Base-by-base conservation (phyloP, 2,329 filamentous ascomycete genomes). In the Didymella glomerata region DNA sequence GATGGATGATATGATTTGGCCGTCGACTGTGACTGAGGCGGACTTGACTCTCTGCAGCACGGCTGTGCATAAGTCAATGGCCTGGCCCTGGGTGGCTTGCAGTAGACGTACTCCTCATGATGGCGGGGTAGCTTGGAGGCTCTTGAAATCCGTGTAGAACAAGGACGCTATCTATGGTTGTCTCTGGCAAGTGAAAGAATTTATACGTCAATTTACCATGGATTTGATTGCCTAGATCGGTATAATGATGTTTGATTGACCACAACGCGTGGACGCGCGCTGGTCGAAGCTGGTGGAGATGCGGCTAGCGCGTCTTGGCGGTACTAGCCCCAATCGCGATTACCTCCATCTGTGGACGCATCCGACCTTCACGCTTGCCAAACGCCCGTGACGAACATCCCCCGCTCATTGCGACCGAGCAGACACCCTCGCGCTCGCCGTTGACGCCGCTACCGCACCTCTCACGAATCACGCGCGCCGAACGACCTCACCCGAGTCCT, bases 31-130 rank as follows among this genome's bases (percentile, higher is more conserved):
- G 69, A 99, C 95, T 8, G 94, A 97, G 61, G 94, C 94, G 42
- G 93, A 98, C 61, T 97, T 87, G 50, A 99, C 95, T 66, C 95
- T 87, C 79, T 99, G 95, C 52, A 98, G 82, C 60, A 99, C 91
- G 53, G 93, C 95, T 97, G 52, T 48, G 52, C 52, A 60, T 44
- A 59, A 52, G 60, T 68, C 49, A 61, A 58, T 54, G 59, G 61
- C 34, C 27, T 42, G 51, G 38, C 46, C 46, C 30, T 20, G n/a
- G 40, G 41, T 27, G 51, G 45, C 48, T 52, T 53, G 57, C 61
- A 48, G 54, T 63, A 51, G 36, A 61, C 63, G 30, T 65, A 67
- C 69, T 68, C 61, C 68, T 68, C 69, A 71, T 65, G 20, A 46
- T 64, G 56, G 56, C 25, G 61, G 65, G 65, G 61, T 65, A 57